These are phyloP conservation scores for Vitis rupestris DNA, from an alignment of 164 flowering plant species.

Conservation along the genomic window DNA sequence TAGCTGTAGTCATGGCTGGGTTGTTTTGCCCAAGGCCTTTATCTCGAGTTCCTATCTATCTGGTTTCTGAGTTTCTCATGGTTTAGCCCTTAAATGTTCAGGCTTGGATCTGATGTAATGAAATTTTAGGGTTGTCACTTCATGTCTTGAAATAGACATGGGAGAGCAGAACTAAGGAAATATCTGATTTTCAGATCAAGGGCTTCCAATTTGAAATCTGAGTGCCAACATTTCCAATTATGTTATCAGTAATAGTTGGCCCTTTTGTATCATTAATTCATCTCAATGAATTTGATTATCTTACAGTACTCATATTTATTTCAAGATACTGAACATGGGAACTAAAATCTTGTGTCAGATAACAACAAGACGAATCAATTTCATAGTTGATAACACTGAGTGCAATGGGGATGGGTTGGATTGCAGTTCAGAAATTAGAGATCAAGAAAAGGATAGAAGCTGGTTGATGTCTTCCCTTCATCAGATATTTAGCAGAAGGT, in stretches of 20 bases:
- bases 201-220: neutral
- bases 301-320: neutral
- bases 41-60: no score
- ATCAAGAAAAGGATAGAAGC: conserved; percentile 67
- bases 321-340: conserved; percentile 2
- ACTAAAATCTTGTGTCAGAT: conserved; percentile 48
- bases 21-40: no score
- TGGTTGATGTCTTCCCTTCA: conserved; percentile 92
- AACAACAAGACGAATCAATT: conserved; percentile 84
- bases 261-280: neutral
- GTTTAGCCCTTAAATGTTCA: neutral
- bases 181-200: neutral
- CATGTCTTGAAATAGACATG: neutral
- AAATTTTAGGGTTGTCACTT: no score
- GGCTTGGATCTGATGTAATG: neutral
- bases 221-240: neutral
- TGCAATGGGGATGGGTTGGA: conserved; percentile 37
- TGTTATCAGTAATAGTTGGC: neutral
- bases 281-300: neutral
- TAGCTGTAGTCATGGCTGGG: no score
- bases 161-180: neutral
- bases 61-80: no score
- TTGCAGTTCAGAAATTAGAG: conserved; percentile 27
- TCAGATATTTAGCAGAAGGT: conserved; percentile 96
- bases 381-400: conserved; percentile 65